Percentiles rank a stretch among this genome's conserved stretches.
These are phyloP conservation scores for Apiospora saccharicola DNA, from an alignment of 2,329 filamentous ascomycete genomes.

Conservation along the genomic window DNA sequence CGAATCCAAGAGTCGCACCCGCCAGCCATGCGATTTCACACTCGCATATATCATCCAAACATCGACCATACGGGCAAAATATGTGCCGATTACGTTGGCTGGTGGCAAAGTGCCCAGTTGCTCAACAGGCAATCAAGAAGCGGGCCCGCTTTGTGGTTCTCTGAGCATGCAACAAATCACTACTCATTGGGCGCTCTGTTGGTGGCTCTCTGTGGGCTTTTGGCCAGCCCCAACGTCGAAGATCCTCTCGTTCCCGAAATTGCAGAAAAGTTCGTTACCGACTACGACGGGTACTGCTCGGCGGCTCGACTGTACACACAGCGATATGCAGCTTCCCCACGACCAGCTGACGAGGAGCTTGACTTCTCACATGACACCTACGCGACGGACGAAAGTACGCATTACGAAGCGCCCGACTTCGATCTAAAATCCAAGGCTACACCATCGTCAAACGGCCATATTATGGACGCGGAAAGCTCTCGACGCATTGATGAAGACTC, in stretches of 20 bases:
- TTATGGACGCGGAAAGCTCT: too few species aligned
- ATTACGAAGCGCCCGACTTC: background rate
- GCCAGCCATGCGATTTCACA: background rate
- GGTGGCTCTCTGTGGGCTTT: background rate
- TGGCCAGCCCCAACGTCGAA: background rate
- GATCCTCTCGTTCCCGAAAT: conserved; percentile 3
- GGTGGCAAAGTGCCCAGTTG: background rate
- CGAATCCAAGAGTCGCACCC: background rate
- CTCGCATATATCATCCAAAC: background rate
- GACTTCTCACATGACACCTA: background rate
- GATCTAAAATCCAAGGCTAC: too few species aligned
- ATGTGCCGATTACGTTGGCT: background rate
- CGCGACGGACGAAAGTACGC: background rate
- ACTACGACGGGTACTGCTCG: background rate
- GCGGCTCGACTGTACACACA: background rate
- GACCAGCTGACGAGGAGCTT: background rate
- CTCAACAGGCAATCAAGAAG: background rate
- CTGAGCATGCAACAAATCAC: background rate
- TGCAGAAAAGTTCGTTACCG: background rate
- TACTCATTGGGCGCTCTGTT: background rate
- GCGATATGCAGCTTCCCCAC: background rate
- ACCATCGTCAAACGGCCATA: too few species aligned
- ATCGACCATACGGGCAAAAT: background rate
- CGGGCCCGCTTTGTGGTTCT: background rate
- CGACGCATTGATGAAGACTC: too few species aligned